Evolutionary conservation across 768 basidiomycete genomes (phyloP), one percentile per base, ranked within the genome.

Genomic region (Phylloporus rhodoxanthus): DNA sequence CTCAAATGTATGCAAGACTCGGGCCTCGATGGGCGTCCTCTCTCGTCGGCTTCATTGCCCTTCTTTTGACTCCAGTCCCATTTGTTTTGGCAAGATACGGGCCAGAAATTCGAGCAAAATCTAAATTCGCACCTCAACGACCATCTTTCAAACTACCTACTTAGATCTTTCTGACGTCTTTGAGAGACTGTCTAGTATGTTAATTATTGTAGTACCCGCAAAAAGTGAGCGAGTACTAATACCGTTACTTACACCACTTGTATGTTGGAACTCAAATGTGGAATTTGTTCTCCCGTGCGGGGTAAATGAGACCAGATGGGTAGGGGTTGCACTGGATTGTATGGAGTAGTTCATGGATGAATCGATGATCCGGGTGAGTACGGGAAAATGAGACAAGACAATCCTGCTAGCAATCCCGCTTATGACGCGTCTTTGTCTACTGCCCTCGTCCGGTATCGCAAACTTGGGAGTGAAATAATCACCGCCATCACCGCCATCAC

Each of bases 21-120:
- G 73, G 74, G 43, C 71, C 80, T 1, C 67, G 67, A 36, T 83
- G 80, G 82, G 81, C 81, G 20, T 82, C 82, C 8, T 72, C 81
- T 9, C 52, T 84, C 9, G 58, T 83, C 3, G 81, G 78, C 0
- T 74, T 73, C 52, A 57, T 80, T 34, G 77, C 81, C 1, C 56
- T 80, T 14, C 49, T 61, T 8, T 68, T 83, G 75, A 65, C 75
- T 3, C 82, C 82, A 0, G 76, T 75, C 28, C 79, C 79, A 8
- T 73, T 80, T 41, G 54, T 77, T 26, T 61, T 80, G 8, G 54
- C 65, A 45, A 75, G 59, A 55, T 79, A 72, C 39, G 77, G 79
- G 10, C 70, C 74, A 3, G 38, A 43, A 17, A 60, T 80, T 4
- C 67, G 78, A 20, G 53, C 57, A 28, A 75, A 64, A 53, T 80